Base-by-base conservation (phyloP, 306 rosid species). In the Lablab purpureus region DNA sequence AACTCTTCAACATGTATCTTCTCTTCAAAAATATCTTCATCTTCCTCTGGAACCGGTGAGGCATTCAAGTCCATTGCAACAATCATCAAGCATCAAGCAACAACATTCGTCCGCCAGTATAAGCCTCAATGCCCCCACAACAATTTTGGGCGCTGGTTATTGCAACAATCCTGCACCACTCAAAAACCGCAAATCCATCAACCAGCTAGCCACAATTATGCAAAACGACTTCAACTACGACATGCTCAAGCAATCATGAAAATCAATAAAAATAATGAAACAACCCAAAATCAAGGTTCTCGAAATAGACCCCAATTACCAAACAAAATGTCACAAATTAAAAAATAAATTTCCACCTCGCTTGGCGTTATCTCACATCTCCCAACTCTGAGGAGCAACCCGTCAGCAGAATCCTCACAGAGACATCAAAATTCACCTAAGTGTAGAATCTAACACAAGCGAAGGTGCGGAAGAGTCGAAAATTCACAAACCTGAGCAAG, bases 41-140 rank as follows among this genome's bases (percentile, higher is more conserved):
- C 99, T 43, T 96, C 99, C 78, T 96, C 99, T 0, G 99, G 99
- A 63, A 90, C 81, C 3, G 99, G 99, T 23, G 92, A 95, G 78
- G 97, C 99, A 87, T 96, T 96, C 84, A 96, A 93, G 91, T 96
- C 99, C 99, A 96, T 96, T 76, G 96, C 85, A 85, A 77, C 94
- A 80, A 90, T 88, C 96, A 89, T 89, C 87, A 94, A 93, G 89
- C 90, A 88, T 85, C 69, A 71, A 82, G 37, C 86, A 80, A 83
- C 91, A 91, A 85, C 91, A 91, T 91, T 83, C 62, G 46, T 85
- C 76, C 69, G 21, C 84, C 83, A 41, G 67, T 43, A 71, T 23
- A 52, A 66, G 68, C 25, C 60, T 30, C 18, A 72, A 70, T 49
- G 27, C 7, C 68, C 68, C 72, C 63, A 65, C 71, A 80, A 75